Conservation (phyloP, 306 rosid genomes). For the Sicyos edulis region DNA sequence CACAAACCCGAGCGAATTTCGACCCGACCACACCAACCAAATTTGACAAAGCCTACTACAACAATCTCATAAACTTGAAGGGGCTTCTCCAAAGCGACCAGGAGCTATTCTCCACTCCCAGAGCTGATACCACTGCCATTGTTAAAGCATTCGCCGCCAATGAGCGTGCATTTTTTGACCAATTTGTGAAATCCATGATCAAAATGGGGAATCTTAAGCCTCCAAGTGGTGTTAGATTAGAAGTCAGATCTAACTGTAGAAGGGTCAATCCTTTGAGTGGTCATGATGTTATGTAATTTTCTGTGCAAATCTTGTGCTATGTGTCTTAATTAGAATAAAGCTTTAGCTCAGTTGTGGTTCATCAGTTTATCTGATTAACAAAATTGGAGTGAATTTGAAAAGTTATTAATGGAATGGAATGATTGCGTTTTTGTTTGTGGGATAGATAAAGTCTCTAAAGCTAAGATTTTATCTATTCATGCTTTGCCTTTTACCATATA, state of each 20-base stretch:
- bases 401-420: too few species aligned
- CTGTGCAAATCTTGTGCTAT: not conserved
- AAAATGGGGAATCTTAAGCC: constrained; percentile 71
- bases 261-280: not conserved
- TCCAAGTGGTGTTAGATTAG: constrained; percentile 40
- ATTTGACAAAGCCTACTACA: constrained; percentile 61
- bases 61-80: not conserved
- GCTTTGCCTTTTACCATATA: too few species aligned
- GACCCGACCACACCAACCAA: constrained; percentile 11
- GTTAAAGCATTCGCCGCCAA: not conserved
- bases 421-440: too few species aligned
- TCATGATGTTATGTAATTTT: not conserved
- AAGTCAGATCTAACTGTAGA: constrained; percentile 11
- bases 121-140: not conserved
- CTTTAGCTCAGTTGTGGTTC: not conserved
- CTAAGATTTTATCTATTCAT: too few species aligned
- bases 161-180: not conserved
- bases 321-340: not conserved
- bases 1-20: constrained; percentile 4
- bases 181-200: constrained; percentile 58
- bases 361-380: too few species aligned
- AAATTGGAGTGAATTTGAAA: too few species aligned
- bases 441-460: too few species aligned
- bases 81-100: constrained; percentile 25
- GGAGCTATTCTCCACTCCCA: constrained; percentile 27